phyloP scores from a whole-genome alignment of 2,329 filamentous ascomycete genomes.

The Aspergillus ruber region DNA sequence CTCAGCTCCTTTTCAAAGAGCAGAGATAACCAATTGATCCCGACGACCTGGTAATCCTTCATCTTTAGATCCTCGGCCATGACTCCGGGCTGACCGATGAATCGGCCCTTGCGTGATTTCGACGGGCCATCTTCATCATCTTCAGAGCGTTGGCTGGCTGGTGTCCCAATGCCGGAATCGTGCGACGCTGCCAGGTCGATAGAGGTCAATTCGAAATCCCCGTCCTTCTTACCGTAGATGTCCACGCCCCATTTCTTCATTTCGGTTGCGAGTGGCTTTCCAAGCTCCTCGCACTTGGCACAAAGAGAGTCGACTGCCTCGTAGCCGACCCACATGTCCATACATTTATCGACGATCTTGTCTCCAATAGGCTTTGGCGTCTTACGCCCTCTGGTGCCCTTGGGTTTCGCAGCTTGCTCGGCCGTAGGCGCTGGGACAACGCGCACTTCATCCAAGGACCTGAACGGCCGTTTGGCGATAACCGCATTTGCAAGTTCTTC shows the following conservation, averaged over 20 bases:
- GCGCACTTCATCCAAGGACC: constrained; percentile 58
- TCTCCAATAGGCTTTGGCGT: constrained; percentile 56
- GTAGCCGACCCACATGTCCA: constrained; percentile 72
- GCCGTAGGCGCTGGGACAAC: constrained; percentile 50
- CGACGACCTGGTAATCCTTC: constrained; percentile 91
- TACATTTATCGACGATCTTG: constrained; percentile 59
- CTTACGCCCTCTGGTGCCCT: constrained; percentile 46
- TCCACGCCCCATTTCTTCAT: constrained; percentile 65
- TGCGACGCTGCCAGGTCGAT: constrained; percentile 45
- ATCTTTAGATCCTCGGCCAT: constrained; percentile 72
- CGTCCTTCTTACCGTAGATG: constrained; percentile 55
- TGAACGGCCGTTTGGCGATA: constrained; percentile 69
- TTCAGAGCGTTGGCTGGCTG: constrained; percentile 41
- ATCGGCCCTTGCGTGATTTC: constrained; percentile 33
- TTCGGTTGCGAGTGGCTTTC: constrained; percentile 57
- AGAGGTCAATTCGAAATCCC: constrained; percentile 55
- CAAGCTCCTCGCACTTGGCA: constrained; percentile 65
- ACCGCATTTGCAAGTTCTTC: constrained; percentile 63
- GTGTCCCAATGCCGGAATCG: constrained; percentile 64
- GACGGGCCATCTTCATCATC: constrained; percentile 41
- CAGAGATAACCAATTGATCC: constrained; percentile 87
- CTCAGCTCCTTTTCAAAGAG: constrained; percentile 74
- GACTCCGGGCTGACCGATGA: constrained; percentile 63
- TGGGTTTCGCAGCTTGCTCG: constrained; percentile 35
- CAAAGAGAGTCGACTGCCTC: constrained; percentile 79